Evolutionary conservation across 192 early-diverging fungal genomes (phyloP).

Genomic region (Coemansia sp.): DNA sequence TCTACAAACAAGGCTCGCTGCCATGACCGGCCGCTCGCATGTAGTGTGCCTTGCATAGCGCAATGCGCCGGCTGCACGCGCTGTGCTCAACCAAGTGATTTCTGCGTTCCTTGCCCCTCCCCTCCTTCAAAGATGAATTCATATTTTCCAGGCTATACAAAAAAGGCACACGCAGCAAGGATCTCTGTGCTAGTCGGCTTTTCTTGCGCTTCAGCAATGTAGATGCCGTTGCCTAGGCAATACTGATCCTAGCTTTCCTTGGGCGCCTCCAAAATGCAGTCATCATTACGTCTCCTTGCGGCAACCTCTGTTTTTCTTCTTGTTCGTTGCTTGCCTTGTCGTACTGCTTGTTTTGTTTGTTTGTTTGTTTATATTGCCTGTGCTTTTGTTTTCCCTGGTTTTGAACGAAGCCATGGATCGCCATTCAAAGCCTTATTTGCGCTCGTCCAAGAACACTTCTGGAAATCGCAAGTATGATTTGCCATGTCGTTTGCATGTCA

Average conservation of each 20-base stretch:
- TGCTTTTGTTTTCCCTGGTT: too few relatives aligned
- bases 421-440: background rate
- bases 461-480: background rate
- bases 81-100: conserved; percentile 7
- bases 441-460: background rate
- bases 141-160: background rate
- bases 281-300: too few relatives aligned
- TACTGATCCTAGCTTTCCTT: too few relatives aligned
- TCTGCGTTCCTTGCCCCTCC: background rate
- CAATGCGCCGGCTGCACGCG: conserved; percentile 10
- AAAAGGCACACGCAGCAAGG: background rate
- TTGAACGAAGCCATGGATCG: too few relatives aligned
- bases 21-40: conserved; percentile 4
- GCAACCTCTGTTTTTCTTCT: too few relatives aligned
- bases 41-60: conserved; percentile 8
- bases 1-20: background rate
- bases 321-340: too few relatives aligned
- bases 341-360: too few relatives aligned
- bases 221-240: too few relatives aligned
- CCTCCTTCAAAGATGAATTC: background rate
- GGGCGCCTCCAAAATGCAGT: too few relatives aligned
- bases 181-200: background rate
- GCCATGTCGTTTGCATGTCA: background rate
- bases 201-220: too few relatives aligned
- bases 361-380: too few relatives aligned